Percentiles rank a stretch among this genome's conserved stretches.
These are phyloP conservation scores for Didymella keratinophila DNA, from an alignment of 2,329 filamentous ascomycete genomes.

Conservation along the genomic window DNA sequence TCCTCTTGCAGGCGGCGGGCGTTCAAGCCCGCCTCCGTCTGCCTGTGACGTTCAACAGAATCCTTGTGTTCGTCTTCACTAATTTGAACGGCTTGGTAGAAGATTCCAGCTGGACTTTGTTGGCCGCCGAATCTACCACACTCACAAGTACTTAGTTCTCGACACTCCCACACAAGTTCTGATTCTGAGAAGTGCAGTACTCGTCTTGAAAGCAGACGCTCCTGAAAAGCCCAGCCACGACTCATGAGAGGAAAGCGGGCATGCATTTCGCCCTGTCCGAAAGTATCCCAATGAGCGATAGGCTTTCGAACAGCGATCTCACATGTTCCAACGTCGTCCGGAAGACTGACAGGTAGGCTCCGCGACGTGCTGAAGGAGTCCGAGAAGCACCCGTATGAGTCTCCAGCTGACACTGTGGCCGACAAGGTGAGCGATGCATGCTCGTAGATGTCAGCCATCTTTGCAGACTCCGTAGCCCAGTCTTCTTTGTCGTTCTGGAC, in stretches of 20 bases:
- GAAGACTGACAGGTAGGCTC: no score
- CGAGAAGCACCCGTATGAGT: no score
- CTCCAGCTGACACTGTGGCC: no score
- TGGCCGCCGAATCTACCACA: conserved; percentile 22
- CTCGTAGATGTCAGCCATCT: no score
- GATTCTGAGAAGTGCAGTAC: conserved; percentile 18
- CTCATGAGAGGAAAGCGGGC: conserved; percentile 20
- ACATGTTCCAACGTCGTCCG: no score
- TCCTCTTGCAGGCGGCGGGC: neutral
- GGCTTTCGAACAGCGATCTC: no score
- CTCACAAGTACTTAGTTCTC: conserved; percentile 23
- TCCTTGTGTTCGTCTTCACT: neutral
- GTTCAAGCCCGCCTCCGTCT: neutral
- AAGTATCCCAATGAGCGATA: no score
- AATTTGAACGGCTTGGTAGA: neutral
- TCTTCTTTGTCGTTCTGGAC: no score
- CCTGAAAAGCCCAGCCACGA: conserved; percentile 20
- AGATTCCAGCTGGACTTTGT: neutral
- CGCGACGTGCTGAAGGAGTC: no score
- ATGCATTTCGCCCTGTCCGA: neutral
- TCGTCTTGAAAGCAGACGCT: conserved; percentile 12
- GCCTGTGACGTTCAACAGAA: neutral
- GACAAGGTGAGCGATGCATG: no score
- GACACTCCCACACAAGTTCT: conserved; percentile 31
- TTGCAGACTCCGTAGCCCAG: no score